Evolutionary conservation across 2,329 filamentous ascomycete genomes (phyloP).

Genomic region (Fusarium abutilonis): DNA sequence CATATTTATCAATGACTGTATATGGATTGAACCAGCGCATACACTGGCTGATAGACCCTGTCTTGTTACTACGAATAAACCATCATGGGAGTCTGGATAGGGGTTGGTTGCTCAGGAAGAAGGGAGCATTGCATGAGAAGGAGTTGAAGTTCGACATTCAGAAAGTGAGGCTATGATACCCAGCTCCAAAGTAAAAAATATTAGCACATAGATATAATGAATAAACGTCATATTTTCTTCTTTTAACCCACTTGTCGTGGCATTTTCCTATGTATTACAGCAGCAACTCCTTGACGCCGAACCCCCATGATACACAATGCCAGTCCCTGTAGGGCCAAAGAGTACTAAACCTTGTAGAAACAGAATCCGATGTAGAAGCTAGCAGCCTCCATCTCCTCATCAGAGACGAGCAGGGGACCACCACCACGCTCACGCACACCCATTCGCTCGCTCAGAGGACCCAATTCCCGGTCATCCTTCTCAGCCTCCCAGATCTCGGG

Average conservation of each 20-base stretch:
- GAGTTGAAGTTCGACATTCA: slow-evolving; percentile 41
- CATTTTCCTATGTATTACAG: slow-evolving; percentile 6
- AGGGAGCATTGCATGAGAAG: slow-evolving; percentile 30
- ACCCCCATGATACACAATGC: slow-evolving; percentile 5
- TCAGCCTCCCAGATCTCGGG: slow-evolving; percentile 91
- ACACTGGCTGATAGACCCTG: background rate
- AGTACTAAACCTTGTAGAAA: slow-evolving; percentile 85
- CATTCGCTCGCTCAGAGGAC: slow-evolving; percentile 94
- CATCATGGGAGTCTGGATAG: background rate
- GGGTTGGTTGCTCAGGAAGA: background rate
- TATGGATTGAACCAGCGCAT: background rate
- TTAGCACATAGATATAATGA: slow-evolving; percentile 35
- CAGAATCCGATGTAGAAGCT: slow-evolving; percentile 94
- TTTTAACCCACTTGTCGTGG: slow-evolving; percentile 4
- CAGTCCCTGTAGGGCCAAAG: background rate
- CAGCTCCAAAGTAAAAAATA: slow-evolving; percentile 37
- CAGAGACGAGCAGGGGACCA: slow-evolving; percentile 74
- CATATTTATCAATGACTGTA: background rate
- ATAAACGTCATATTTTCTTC: slow-evolving; percentile 25
- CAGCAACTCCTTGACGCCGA: slow-evolving; percentile 14
- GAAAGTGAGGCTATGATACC: slow-evolving; percentile 47
- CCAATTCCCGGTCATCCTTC: slow-evolving; percentile 83
- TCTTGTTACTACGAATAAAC: background rate
- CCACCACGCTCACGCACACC: slow-evolving; percentile 79
- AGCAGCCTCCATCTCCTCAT: slow-evolving; percentile 92